Percentiles rank a stretch among this genome's conserved stretches.
Conservation (phyloP, 345 rosid species). For the Lepidium aucheri region DNA sequence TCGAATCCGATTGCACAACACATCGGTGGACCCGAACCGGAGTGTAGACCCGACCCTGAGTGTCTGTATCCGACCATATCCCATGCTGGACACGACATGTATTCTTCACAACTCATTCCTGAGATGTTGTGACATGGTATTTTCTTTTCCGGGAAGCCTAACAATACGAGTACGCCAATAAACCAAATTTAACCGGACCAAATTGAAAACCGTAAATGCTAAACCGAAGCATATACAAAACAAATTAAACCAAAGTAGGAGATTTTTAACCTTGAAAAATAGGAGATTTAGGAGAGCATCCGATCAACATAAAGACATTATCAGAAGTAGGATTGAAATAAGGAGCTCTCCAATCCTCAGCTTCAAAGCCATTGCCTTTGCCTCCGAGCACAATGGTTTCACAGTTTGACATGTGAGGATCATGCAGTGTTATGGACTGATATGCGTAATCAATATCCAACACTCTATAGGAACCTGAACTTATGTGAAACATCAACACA, state of each 20-base stretch:
- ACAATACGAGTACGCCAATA: conserved; percentile 16
- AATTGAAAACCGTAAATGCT: too few relatives aligned
- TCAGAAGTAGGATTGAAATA: conserved; percentile 64
- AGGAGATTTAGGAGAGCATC: conserved; percentile 73
- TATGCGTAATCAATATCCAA: conserved; percentile 78
- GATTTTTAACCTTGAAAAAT: conserved; percentile 43
- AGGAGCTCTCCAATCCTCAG: conserved; percentile 68
- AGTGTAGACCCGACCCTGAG: conserved; percentile 13
- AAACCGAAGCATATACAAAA: not conserved
- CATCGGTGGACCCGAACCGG: conserved; percentile 53
- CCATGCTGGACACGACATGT: conserved; percentile 76
- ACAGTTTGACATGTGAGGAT: conserved; percentile 80
- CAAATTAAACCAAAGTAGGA: not conserved
- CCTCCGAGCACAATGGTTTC: conserved; percentile 57
- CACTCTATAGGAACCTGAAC: conserved; percentile 80
- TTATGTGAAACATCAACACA: conserved; percentile 76
- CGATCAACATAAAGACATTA: conserved; percentile 80
- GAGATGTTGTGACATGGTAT: conserved; percentile 81
- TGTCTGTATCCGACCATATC: conserved; percentile 34
- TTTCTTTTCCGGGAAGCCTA: conserved; percentile 74
- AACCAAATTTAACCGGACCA: not conserved
- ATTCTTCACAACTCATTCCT: conserved; percentile 89
- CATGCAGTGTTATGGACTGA: conserved; percentile 62
- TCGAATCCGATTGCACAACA: conserved; percentile 76
- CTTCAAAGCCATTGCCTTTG: conserved; percentile 73